Evolutionary conservation across 2,329 filamentous ascomycete genomes (phyloP).

Genomic region (Clarireedia paspali): DNA sequence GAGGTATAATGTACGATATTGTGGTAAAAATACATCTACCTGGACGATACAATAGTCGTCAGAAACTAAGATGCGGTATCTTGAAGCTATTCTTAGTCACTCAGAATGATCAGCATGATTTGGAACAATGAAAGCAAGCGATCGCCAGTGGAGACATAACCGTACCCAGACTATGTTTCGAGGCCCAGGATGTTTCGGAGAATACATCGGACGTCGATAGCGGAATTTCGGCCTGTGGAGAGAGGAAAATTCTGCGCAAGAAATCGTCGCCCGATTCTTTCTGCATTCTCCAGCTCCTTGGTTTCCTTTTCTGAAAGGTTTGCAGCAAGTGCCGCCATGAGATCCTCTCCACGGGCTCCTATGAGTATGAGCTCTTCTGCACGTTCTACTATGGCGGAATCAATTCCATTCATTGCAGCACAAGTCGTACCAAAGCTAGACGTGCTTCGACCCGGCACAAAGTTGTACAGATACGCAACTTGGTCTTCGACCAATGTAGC

Average conservation of each 20-base stretch:
- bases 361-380: conserved; percentile 67
- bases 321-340: conserved; percentile 60
- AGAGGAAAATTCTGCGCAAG: conserved; percentile 33
- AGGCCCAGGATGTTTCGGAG: conserved; percentile 21
- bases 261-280: conserved; percentile 51
- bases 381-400: conserved; percentile 60
- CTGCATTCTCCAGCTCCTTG: conserved; percentile 59
- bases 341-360: conserved; percentile 64
- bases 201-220: conserved; percentile 22
- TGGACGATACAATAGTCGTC: background rate
- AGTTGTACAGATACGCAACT: conserved; percentile 67
- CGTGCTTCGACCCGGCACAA: conserved; percentile 58
- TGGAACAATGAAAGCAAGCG: background rate
- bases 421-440: conserved; percentile 84
- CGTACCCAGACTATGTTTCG: conserved; percentile 14
- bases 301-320: conserved; percentile 57
- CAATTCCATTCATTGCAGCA: conserved; percentile 80
- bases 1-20: background rate
- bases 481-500: conserved; percentile 49
- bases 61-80: background rate
- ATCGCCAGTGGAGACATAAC: background rate
- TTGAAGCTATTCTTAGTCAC: background rate
- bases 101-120: background rate
- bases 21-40: background rate
- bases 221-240: conserved; percentile 12